These are phyloP conservation scores for Lachancea cidri DNA, from an alignment of 805 yeast species.

Conservation along the genomic window DNA sequence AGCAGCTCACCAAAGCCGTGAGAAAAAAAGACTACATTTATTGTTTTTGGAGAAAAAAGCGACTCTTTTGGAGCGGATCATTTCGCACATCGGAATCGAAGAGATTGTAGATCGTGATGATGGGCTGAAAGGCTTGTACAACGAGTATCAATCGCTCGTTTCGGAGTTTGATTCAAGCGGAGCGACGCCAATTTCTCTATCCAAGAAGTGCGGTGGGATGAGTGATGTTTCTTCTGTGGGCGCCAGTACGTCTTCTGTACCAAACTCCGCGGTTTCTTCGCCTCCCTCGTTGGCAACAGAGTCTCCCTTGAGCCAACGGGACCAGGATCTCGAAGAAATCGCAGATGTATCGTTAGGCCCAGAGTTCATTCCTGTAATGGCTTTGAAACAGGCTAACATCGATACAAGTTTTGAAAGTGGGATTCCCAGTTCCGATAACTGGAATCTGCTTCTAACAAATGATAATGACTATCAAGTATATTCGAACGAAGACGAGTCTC, in stretches of 20 bases:
- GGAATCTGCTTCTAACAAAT: conserved; percentile 11
- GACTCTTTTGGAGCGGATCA: conserved; percentile 26
- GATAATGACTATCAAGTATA: conserved; percentile 1
- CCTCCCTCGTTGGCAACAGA: not conserved
- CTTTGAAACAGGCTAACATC: not conserved
- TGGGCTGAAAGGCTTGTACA: conserved; percentile 7
- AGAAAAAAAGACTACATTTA: conserved; percentile 89
- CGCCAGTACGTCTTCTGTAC: not conserved
- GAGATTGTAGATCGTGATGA: conserved; percentile 12
- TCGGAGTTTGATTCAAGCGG: not conserved
- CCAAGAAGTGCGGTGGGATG: not conserved
- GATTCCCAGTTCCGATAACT: conserved; percentile 2
- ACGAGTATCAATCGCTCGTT: conserved; percentile 7
- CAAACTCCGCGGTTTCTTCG: conserved; percentile 1
- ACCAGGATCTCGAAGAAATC: not conserved
- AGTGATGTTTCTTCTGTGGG: not conserved
- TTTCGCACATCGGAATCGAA: conserved; percentile 20
- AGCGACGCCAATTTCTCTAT: not conserved
- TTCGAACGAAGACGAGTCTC: conserved; percentile 8
- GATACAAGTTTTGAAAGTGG: not conserved
- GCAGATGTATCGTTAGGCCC: not conserved
- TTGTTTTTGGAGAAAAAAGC: conserved; percentile 66
- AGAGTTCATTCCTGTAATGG: not conserved
- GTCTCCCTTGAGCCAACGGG: conserved; percentile 3
- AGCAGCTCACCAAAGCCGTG: conserved; percentile 97